Conservation (phyloP, 2,329 filamentous ascomycete species). For the Graphilbum ipis-grandicollis region DNA sequence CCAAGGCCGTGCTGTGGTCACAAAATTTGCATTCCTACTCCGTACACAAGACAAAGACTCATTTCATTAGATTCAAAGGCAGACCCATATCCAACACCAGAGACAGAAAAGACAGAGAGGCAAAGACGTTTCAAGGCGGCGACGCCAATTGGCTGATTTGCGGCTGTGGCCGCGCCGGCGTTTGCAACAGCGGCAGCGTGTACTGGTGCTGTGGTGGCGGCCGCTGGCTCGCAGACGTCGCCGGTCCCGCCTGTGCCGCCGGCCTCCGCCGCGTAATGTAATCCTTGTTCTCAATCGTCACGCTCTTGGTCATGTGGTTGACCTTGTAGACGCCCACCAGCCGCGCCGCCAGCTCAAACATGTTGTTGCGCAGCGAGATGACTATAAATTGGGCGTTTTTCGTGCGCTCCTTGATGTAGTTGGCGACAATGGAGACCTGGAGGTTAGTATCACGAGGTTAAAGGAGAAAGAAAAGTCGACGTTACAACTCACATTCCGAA, state of each 20-base stretch:
- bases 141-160: too few species aligned
- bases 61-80: too few species aligned
- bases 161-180: slow-evolving; percentile 4
- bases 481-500: slow-evolving; percentile 65
- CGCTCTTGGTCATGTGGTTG: slow-evolving; percentile 94
- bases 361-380: slow-evolving; percentile 95
- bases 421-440: slow-evolving; percentile 93
- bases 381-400: slow-evolving; percentile 99
- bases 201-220: slow-evolving; percentile 14
- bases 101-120: too few species aligned
- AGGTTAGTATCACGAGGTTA: not conserved
- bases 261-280: slow-evolving; percentile 36
- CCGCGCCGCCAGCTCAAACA: slow-evolving; percentile 95
- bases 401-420: slow-evolving; percentile 97
- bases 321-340: slow-evolving; percentile 98
- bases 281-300: slow-evolving; percentile 73
- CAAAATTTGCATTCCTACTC: too few species aligned
- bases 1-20: too few species aligned
- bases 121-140: too few species aligned
- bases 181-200: not conserved
- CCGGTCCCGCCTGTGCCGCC: slow-evolving; percentile 9
- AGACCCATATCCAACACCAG: too few species aligned
- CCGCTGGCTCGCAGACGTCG: slow-evolving; percentile 4
- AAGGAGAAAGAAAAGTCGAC: not conserved
- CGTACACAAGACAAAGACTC: too few species aligned